A percentile compares a stretch with the other conserved stretches of the same genome.
These are phyloP conservation scores for Candida silvicultrix DNA, from an alignment of 805 yeast genomes.

Conservation along the genomic window DNA sequence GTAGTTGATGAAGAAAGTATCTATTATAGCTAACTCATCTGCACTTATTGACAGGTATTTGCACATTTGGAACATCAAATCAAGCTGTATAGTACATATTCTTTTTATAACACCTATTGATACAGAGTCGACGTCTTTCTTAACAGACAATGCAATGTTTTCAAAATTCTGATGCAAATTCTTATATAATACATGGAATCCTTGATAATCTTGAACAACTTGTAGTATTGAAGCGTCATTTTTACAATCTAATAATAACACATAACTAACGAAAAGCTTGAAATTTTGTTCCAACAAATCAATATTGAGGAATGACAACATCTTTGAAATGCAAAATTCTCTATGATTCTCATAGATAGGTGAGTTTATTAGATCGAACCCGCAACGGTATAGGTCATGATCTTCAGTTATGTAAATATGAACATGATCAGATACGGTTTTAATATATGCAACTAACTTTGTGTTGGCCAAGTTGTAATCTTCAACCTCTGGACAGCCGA, in stretches of 20 bases:
- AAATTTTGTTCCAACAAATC: conserved; percentile 28
- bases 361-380: conserved; percentile 27
- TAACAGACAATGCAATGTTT: conserved; percentile 13
- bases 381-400: conserved; percentile 30
- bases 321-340: conserved; percentile 43
- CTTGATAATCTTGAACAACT: conserved; percentile 44
- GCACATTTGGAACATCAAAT: conserved; percentile 50
- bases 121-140: conserved; percentile 25
- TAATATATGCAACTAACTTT: conserved; percentile 15
- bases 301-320: conserved; percentile 37
- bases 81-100: conserved; percentile 39
- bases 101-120: conserved; percentile 29
- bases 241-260: conserved; percentile 39
- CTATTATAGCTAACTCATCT: conserved; percentile 35
- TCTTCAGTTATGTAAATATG: conserved; percentile 18
- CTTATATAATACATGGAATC: conserved; percentile 39
- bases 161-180: conserved; percentile 29
- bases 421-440: conserved; percentile 19
- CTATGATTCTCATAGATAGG: conserved; percentile 29
- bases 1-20: conserved; percentile 38
- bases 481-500: conserved; percentile 5
- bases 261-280: conserved; percentile 35
- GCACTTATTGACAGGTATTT: conserved; percentile 38
- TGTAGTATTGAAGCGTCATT: conserved; percentile 35
- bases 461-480: conserved; percentile 13